These are phyloP conservation scores for Chaetothyriales sp. DNA, from an alignment of 2,329 filamentous ascomycete genomes.

Conservation along the genomic window DNA sequence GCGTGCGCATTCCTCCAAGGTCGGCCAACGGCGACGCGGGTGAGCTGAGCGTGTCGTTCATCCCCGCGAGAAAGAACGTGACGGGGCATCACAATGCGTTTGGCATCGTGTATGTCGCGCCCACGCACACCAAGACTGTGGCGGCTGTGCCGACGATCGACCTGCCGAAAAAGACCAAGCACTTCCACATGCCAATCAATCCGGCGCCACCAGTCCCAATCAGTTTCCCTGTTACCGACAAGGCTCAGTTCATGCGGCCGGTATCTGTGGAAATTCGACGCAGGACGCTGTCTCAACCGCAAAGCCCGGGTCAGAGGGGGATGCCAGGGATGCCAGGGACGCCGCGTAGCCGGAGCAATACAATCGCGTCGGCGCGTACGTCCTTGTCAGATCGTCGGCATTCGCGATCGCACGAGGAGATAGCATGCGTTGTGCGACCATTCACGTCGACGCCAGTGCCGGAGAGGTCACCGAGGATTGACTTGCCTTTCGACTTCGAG, in stretches of 20 bases:
- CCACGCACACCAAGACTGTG: slow-evolving; percentile 22
- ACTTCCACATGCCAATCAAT: slow-evolving; percentile 16
- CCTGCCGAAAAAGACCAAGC: slow-evolving; percentile 12
- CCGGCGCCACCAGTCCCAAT: slow-evolving; percentile 12
- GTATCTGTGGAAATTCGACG: background rate
- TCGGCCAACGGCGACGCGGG: slow-evolving; percentile 42
- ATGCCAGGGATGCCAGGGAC: background rate
- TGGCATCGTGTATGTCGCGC: slow-evolving; percentile 57
- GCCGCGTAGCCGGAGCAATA: no score
- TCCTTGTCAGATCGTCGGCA: background rate
- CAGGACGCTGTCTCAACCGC: background rate
- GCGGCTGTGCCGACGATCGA: slow-evolving; percentile 14
- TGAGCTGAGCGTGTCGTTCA: slow-evolving; percentile 57
- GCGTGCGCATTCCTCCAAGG: slow-evolving; percentile 42
- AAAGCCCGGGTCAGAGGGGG: background rate
- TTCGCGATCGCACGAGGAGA: background rate
- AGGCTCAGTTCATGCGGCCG: slow-evolving; percentile 2
- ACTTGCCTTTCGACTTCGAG: slow-evolving; percentile 8
- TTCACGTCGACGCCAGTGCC: slow-evolving; percentile 4
- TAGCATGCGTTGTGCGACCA: background rate
- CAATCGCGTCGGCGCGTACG: background rate
- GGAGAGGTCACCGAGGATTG: slow-evolving; percentile 1
- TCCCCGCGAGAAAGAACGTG: slow-evolving; percentile 47
- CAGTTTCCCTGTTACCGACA: slow-evolving; percentile 9
- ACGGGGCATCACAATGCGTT: slow-evolving; percentile 52